A percentile compares a stretch with the other conserved stretches of the same genome.
Evolutionary conservation across 1,284 basidiomycete species (phyloP).

Genomic region (Xerocomus amazonicus): DNA sequence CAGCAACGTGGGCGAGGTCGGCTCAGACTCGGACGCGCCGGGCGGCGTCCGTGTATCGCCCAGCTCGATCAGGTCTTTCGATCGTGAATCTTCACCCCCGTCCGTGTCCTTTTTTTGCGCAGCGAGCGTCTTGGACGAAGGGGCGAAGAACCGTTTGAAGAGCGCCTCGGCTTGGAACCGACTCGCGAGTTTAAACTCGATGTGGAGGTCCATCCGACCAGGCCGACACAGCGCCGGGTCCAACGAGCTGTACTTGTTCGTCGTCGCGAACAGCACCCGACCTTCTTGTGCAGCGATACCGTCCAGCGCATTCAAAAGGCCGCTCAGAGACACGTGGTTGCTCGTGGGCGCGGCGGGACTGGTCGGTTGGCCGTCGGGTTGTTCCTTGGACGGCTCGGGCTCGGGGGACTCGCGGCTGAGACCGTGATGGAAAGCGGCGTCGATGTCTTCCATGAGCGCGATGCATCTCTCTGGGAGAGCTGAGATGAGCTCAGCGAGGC

Average conservation of each 20-base stretch:
- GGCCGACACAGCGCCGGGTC: slow-evolving; percentile 74
- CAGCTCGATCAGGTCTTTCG: slow-evolving; percentile 22
- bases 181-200: slow-evolving; percentile 69
- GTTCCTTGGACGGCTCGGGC: not conserved
- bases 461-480: slow-evolving; percentile 68
- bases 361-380: not conserved
- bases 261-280: slow-evolving; percentile 72
- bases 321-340: slow-evolving; percentile 55
- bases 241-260: slow-evolving; percentile 63
- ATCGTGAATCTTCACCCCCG: not conserved
- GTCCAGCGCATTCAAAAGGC: slow-evolving; percentile 71
- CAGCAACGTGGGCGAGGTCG: not conserved
- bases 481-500: slow-evolving; percentile 57
- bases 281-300: slow-evolving; percentile 76
- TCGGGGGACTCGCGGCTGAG: slow-evolving; percentile 41
- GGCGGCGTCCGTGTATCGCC: not conserved
- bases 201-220: slow-evolving; percentile 75
- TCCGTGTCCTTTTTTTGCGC: not conserved
- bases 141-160: slow-evolving; percentile 64
- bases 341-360: slow-evolving; percentile 16
- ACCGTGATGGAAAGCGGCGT: slow-evolving; percentile 63
- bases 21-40: not conserved
- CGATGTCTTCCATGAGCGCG: slow-evolving; percentile 79
- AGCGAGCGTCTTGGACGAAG: slow-evolving; percentile 17
- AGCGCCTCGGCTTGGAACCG: slow-evolving; percentile 61